phyloP scores from a whole-genome alignment of 2,329 filamentous ascomycete species.

The Apiospora saccharicola region DNA sequence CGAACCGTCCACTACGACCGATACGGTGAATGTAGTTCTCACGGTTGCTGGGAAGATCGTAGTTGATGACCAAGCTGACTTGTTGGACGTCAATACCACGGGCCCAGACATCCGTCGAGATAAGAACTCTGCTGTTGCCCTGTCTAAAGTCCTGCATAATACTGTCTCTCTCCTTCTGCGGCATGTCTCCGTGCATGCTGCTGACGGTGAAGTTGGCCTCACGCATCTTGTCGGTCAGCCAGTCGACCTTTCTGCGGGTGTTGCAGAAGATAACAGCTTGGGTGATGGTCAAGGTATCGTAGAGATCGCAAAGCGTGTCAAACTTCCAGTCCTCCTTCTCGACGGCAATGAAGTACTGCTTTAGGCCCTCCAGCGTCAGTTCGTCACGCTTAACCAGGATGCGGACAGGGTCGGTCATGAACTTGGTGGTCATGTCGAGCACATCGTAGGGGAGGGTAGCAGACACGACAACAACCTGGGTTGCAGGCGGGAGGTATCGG shows the following conservation, averaged over 20 bases:
- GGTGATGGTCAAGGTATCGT: conserved; percentile 90
- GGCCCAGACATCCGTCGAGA: conserved; percentile 95
- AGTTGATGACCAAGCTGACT: conserved; percentile 97
- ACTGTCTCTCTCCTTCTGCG: conserved; percentile 97
- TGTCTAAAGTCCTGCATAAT: conserved; percentile 98
- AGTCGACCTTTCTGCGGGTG: conserved; percentile 99
- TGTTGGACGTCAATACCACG: conserved; percentile 93
- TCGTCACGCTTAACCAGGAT: conserved; percentile 99
- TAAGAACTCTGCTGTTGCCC: conserved; percentile 92
- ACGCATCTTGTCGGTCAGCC: conserved; percentile 97
- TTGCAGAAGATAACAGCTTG: conserved; percentile 98
- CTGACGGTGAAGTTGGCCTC: conserved; percentile 98
- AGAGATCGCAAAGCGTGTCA: conserved; percentile 95
- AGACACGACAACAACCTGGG: conserved; percentile 99
- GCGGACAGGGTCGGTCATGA: conserved; percentile 99
- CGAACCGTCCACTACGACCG: conserved; percentile 98
- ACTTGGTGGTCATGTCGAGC: conserved; percentile 98
- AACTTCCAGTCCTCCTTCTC: conserved; percentile 84
- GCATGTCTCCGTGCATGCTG: conserved; percentile 98
- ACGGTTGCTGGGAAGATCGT: conserved; percentile 96
- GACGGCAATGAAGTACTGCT: conserved; percentile 97
- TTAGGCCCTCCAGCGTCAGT: conserved; percentile 91
- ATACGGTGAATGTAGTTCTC: conserved; percentile 99
- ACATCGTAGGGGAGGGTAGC: conserved; percentile 99
- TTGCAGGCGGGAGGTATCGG: conserved; percentile 90